Conservation (phyloP, 768 basidiomycete species). For the Floccularia luteovirens region DNA sequence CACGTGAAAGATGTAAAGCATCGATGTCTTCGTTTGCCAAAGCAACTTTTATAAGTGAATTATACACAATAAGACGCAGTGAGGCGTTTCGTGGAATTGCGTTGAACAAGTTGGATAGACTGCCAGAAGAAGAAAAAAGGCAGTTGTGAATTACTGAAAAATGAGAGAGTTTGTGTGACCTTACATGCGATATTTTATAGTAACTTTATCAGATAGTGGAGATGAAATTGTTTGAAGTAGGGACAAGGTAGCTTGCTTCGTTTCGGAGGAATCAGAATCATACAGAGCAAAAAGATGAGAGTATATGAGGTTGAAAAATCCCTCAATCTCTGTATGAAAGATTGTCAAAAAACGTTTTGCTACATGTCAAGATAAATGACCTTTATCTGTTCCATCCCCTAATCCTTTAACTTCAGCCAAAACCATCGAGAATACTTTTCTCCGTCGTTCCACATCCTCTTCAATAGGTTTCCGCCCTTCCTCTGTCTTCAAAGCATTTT, state of each 20-base stretch:
- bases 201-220: slow-evolving; percentile 41
- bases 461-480: slow-evolving; percentile 46
- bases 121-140: slow-evolving; percentile 17
- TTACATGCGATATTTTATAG: slow-evolving; percentile 73
- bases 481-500: slow-evolving; percentile 43
- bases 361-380: slow-evolving; percentile 28
- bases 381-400: slow-evolving; percentile 75
- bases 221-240: slow-evolving; percentile 51
- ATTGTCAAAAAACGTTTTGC: slow-evolving; percentile 11
- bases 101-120: slow-evolving; percentile 81
- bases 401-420: slow-evolving; percentile 56
- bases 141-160: slow-evolving; percentile 5
- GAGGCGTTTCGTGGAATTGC: slow-evolving; percentile 59
- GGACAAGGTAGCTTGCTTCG: slow-evolving; percentile 37
- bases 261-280: slow-evolving; percentile 45
- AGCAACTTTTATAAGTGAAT: slow-evolving; percentile 52
- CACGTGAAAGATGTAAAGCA: slow-evolving; percentile 47
- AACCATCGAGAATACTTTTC: slow-evolving; percentile 50
- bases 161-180: slow-evolving; percentile 13
- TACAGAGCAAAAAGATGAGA: slow-evolving; percentile 64
- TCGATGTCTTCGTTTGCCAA: slow-evolving; percentile 54
- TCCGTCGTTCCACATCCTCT: slow-evolving; percentile 45
- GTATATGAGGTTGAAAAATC: slow-evolving; percentile 80
- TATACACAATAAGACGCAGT: slow-evolving; percentile 57
- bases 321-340: slow-evolving; percentile 58